Evolutionary conservation across 1,139 yeast genomes (phyloP).

Genomic region (Hansenula anomala): DNA sequence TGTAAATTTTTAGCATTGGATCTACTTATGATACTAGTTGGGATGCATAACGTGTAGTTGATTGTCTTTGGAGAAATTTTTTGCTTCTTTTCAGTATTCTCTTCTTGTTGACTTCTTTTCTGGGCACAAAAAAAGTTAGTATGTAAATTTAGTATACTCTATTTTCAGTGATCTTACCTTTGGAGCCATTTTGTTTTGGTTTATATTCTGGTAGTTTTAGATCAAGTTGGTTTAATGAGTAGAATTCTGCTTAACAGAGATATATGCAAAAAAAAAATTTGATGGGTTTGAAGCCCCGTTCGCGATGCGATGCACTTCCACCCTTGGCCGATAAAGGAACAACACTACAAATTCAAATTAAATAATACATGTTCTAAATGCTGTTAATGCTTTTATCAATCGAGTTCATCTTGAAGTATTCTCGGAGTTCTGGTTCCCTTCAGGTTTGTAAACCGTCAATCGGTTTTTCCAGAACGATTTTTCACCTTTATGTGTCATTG

Average conservation of each 20-base stretch:
- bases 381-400: too few species aligned
- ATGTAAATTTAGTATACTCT: too few species aligned
- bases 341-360: background rate
- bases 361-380: background rate
- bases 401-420: too few species aligned
- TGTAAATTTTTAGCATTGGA: conserved; percentile 59
- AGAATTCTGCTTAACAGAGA: background rate
- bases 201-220: too few species aligned
- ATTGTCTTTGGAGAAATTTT: conserved; percentile 13
- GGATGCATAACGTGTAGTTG: conserved; percentile 54
- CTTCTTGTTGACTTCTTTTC: conserved; percentile 4
- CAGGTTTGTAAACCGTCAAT: conserved; percentile 5
- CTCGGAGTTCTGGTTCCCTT: too few species aligned
- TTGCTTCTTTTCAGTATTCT: background rate
- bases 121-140: background rate
- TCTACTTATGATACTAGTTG: conserved; percentile 49
- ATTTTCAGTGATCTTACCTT: too few species aligned
- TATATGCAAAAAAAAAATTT: conserved; percentile 2
- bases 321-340: background rate
- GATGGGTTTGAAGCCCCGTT: background rate
- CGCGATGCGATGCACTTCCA: background rate
- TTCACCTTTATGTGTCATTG: conserved; percentile 20
- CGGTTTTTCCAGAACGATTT: conserved; percentile 20
- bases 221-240: too few species aligned
- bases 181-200: background rate